Evolutionary conservation across 345 rosid genomes (phyloP).

Genomic region (Aquilaria malaccensis): DNA sequence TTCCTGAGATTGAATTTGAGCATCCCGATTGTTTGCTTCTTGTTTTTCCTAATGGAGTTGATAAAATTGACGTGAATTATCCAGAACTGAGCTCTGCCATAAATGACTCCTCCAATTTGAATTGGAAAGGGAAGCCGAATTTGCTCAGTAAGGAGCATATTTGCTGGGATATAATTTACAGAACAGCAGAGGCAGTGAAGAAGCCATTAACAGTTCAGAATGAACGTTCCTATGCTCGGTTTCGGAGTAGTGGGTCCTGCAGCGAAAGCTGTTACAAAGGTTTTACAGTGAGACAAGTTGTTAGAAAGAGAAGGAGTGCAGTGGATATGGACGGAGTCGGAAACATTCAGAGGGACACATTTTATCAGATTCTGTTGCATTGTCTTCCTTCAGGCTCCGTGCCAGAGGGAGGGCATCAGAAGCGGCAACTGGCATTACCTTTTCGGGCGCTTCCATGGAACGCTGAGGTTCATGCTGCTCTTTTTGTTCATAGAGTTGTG

Average conservation of each 20-base stretch:
- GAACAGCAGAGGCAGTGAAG: constrained; percentile 63
- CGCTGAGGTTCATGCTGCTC: constrained; percentile 78
- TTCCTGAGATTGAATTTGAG: constrained; percentile 63
- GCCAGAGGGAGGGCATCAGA: constrained; percentile 38
- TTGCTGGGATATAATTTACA: constrained; percentile 73
- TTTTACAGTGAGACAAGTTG: constrained; percentile 41
- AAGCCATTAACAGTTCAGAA: constrained; percentile 36
- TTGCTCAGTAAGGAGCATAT: constrained; percentile 67
- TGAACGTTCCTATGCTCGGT: constrained; percentile 26
- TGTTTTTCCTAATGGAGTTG: constrained; percentile 52
- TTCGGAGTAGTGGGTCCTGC: constrained; percentile 37
- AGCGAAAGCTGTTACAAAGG: constrained; percentile 42
- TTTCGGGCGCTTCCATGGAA: constrained; percentile 83
- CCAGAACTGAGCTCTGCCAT: constrained; percentile 31
- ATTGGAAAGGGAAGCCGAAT: constrained; percentile 71
- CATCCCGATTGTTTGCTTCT: constrained; percentile 83
- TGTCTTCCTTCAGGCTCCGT: constrained; percentile 77
- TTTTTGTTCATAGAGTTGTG: constrained; percentile 74
- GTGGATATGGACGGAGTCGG: constrained; percentile 82
- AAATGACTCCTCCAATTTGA: constrained; percentile 31
- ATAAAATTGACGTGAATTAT: constrained; percentile 38
- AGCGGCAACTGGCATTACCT: constrained; percentile 51
- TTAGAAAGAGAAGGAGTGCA: constrained; percentile 89
- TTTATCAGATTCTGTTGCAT: constrained; percentile 81
- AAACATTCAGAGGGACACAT: constrained; percentile 44